Evolutionary conservation across 441 rosid genomes (phyloP).

Genomic region (Euphorbia celastroides): DNA sequence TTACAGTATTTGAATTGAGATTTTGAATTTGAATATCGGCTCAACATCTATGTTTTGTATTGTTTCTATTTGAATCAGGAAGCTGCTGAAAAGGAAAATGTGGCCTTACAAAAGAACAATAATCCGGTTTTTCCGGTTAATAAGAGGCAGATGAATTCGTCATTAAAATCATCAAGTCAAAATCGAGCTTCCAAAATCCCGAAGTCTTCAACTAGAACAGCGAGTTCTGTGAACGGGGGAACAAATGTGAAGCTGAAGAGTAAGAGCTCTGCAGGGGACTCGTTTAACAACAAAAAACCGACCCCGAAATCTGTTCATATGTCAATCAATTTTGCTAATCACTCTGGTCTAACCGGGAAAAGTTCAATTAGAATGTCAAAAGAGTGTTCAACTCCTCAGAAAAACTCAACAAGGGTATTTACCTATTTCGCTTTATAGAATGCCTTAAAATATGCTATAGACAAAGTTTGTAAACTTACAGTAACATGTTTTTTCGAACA

Average conservation of each 20-base stretch:
- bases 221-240: constrained; percentile 30
- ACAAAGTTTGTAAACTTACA: too few species aligned
- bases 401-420: constrained; percentile 20
- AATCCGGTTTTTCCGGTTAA: constrained; percentile 31
- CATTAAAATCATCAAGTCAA: constrained; percentile 27
- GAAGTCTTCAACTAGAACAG: constrained; percentile 27
- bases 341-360: constrained; percentile 27
- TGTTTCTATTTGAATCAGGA: constrained; percentile 32
- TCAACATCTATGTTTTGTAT: too few species aligned
- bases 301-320: constrained; percentile 36
- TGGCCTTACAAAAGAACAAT: constrained; percentile 31
- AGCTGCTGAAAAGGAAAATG: constrained; percentile 30
- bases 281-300: constrained; percentile 35
- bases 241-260: constrained; percentile 17
- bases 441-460: too few species aligned
- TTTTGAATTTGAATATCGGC: too few species aligned
- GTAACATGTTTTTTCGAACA: too few species aligned
- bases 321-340: constrained; percentile 44
- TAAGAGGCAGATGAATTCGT: constrained; percentile 30
- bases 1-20: too few species aligned
- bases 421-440: too few species aligned
- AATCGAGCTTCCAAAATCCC: constrained; percentile 29
- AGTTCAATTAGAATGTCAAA: constrained; percentile 27
- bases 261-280: constrained; percentile 27
- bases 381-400: constrained; percentile 30